Conservation (phyloP, 2,329 filamentous ascomycete species). For the Didymella sp. region DNA sequence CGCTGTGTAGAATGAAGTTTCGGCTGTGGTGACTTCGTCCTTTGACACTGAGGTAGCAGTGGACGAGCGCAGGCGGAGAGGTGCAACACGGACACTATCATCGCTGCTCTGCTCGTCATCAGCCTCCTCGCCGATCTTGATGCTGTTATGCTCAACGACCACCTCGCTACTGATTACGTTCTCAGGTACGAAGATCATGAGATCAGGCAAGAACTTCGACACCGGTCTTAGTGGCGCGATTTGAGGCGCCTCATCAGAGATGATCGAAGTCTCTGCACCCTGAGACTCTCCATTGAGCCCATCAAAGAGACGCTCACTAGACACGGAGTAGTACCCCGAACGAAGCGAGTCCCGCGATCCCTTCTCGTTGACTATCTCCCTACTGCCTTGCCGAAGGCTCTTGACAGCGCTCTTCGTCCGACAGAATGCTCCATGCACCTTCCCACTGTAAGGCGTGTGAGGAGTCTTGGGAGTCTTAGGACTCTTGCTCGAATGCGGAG, state of each 20-base stretch:
- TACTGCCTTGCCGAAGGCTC: not conserved
- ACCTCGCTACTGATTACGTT: not conserved
- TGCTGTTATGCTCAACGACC: not conserved
- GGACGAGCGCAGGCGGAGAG: not conserved
- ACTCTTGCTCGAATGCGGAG: not conserved
- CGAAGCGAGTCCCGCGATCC: not conserved
- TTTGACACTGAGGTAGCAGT: not conserved
- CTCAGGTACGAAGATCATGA: not conserved
- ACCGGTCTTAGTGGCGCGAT: not conserved
- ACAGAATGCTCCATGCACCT: not conserved
- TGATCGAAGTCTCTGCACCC: not conserved
- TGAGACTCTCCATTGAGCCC: not conserved
- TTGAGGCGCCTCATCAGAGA: not conserved
- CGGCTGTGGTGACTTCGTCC: not conserved
- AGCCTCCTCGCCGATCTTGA: not conserved
- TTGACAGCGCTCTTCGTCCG: not conserved
- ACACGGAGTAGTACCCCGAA: not conserved
- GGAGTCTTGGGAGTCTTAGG: not conserved
- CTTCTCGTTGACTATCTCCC: not conserved
- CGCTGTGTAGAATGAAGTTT: not conserved
- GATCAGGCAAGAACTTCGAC: constrained; percentile 3
- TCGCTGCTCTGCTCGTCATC: not conserved
- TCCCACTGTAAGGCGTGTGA: not conserved
- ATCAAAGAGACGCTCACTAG: not conserved
- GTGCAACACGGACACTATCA: not conserved